Evolutionary conservation across 495 filamentous ascomycete genomes (phyloP).

Genomic region (Massariosphaeria phaeospora): DNA sequence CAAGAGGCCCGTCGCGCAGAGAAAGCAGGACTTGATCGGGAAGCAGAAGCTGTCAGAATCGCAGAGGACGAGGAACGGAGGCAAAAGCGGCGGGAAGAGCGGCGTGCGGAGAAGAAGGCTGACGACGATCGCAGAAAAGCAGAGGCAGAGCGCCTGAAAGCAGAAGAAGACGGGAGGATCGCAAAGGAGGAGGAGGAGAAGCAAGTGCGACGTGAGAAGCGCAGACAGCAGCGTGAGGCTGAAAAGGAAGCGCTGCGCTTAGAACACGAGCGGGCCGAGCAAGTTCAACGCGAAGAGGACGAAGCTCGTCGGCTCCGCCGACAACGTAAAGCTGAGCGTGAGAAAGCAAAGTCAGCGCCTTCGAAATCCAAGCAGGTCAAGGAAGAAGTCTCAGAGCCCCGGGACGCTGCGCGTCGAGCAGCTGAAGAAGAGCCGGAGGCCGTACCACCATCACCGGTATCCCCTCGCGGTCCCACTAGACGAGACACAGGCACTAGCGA

Average conservation of each 20-base stretch:
- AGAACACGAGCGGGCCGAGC: constrained; percentile 11
- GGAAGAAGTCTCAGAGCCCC: constrained; percentile 1
- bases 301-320: constrained; percentile 13
- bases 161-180: neutral
- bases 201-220: neutral
- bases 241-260: constrained; percentile 8
- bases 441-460: constrained; percentile 17
- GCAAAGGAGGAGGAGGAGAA: constrained; percentile 2
- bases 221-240: neutral
- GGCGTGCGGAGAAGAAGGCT: neutral
- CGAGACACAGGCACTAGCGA: constrained; percentile 21
- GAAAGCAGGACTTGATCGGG: neutral
- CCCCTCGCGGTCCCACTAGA: constrained; percentile 13
- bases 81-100: constrained; percentile 2
- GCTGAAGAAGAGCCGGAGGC: constrained; percentile 26
- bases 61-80: constrained; percentile 2
- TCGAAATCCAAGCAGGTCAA: constrained; percentile 3
- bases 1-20: constrained; percentile 9
- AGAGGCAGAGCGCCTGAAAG: neutral
- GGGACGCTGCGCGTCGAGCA: constrained; percentile 30
- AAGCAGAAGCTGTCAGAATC: neutral
- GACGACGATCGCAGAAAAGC: neutral
- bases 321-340: constrained; percentile 10
- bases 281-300: constrained; percentile 15
- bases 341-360: constrained; percentile 13